A percentile compares a stretch with the other conserved stretches of the same genome.
Conservation (phyloP, 345 rosid genomes). For the Eucalyptus cloeziana region DNA sequence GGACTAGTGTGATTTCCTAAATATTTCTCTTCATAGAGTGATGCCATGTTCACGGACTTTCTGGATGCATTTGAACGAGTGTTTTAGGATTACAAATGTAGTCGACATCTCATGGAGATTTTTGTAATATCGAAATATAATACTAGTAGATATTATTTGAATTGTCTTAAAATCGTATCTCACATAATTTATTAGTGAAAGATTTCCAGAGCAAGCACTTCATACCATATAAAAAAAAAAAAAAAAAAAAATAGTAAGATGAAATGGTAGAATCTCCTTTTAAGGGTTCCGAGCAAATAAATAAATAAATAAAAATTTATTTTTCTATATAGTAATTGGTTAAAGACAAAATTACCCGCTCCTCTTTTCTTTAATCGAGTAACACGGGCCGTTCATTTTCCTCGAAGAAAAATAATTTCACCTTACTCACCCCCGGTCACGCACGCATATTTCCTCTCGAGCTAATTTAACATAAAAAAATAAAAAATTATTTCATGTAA, state of each 20-base stretch:
- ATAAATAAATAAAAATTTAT: no score
- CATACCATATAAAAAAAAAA: rapidly evolving
- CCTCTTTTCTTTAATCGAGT: background rate
- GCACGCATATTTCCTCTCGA: background rate
- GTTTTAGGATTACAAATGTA: background rate
- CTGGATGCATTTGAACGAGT: rapidly evolving
- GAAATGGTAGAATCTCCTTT: background rate
- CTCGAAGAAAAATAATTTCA: background rate
- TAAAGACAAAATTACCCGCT: background rate
- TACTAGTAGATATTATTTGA: background rate
- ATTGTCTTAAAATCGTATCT: background rate
- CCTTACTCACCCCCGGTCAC: background rate
- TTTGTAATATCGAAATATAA: background rate
- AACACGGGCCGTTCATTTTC: background rate
- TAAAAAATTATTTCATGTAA: no score
- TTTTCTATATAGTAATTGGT: no score
- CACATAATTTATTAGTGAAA: background rate
- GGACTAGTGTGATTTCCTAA: background rate
- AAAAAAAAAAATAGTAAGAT: background rate
- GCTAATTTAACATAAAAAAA: background rate
- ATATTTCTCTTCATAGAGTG: background rate
- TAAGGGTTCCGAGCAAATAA: background rate
- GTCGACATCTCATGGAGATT: background rate
- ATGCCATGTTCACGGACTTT: background rate
- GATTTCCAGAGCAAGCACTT: background rate